Base-by-base conservation (phyloP, 768 basidiomycete species). In the Lentinula boryana region DNA sequence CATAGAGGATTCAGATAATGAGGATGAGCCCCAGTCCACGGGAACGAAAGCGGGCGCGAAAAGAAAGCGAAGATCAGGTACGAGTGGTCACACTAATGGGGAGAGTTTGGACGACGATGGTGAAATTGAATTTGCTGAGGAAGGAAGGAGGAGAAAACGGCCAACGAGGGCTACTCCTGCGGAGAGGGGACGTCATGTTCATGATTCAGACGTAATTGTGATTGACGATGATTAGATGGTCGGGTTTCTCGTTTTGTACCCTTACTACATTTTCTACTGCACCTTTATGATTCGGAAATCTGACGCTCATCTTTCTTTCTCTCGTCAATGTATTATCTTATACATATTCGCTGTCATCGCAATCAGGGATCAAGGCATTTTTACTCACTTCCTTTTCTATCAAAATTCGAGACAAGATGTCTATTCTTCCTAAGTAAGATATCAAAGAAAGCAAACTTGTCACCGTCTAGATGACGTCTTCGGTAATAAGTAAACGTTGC, bases 1-100 rank as follows among this genome's bases (percentile, higher is more conserved):
- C 5, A 58, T 57, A 5, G 56, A 56, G 1, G 56, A 58, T 18
- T 56, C 54, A 8, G 61, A 62, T 21, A 27, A 50, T 21, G 61
- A 57, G 23, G 61, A 50, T 6, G 27, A 21, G 5, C 16, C 27
- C 5, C 35, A 38, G 59, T 55, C 33, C 18, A 56, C 12, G n/a
- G 5, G 15, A 15, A n/a, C 6, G 38, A 33, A 16, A 43, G 21
- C 46, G 7, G 56, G 55, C 5, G 23, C 61, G 40, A 57, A 41
- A 46, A 57, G 40, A 46, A 56, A 51, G 27, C 18, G 55, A 43
- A 15, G 32, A 21, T 8, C 12, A 8, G 46, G 46, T 48, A 8
- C 21, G 4, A 48, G 21, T 48, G 9, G 18, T 48, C 18, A 21
- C 8, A n/a, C 16, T 23, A 13, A 5, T 31, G 33, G 31, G 9